Base-by-base conservation (phyloP, 192 early-diverging fungal species). In the Entophlyctis luteolus region DNA sequence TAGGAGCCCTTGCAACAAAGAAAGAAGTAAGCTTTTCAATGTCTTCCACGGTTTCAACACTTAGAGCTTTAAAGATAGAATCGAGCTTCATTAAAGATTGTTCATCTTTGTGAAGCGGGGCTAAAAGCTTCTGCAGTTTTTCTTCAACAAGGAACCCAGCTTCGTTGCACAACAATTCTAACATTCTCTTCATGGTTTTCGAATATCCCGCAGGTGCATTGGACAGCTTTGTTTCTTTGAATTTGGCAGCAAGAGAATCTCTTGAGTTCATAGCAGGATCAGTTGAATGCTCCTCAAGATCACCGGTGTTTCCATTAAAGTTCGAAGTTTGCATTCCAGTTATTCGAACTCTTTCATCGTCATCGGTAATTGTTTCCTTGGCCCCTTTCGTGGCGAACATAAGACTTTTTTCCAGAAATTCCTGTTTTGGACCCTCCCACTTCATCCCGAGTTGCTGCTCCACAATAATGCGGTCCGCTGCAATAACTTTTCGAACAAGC, bases 361-460 rank as follows among this genome's bases (percentile, higher is more conserved):
- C 55, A 54, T 22, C 45, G 12, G 34, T 38, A 38, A 33, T 34
- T 38, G 49, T 39, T 35, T 32, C 5, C 39, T 63, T 36, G 5
- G 36, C 4, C 42, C 62, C 3, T 47, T 27, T 76, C 48, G 58
- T 76, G 72, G 29, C 62, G 53, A 29, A 48, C 28, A 78, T 77
- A 47, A 75, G 76, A n/a, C 78, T 52, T 1, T 48, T 72, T 36
- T 67, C 45, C 48, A 84, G 81, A 2, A 79, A 37, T 39, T 82
- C 80, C 48, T 82, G 74, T 10, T 35, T 31, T 14, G 78, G 75
- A 10, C 68, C 77, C 1, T 20, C 46, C 80, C 81, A 86, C 46
- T 72, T 52, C 56, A 86, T 55, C 29, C 84, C 84, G 20, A 86
- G 69, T 52, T 86, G 84, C 60, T 86, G 84, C 59, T 86, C 82